Percentiles rank a stretch among this genome's conserved stretches.
Evolutionary conservation across 2,329 filamentous ascomycete genomes (phyloP).

Genomic region (Penicillium sp.): DNA sequence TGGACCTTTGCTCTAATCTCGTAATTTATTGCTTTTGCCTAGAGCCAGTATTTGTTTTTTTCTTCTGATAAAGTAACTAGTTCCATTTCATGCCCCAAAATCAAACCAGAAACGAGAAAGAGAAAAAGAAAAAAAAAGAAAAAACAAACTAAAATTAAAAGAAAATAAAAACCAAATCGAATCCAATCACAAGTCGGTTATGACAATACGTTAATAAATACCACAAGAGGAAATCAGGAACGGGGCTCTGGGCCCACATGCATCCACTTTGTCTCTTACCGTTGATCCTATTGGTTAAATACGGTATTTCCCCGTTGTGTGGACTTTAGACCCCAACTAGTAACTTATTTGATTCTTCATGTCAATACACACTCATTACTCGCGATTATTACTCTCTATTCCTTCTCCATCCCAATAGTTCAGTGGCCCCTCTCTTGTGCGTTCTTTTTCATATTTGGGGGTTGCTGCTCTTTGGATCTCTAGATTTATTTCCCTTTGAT

Average conservation of each 20-base stretch:
- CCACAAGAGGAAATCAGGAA: not conserved
- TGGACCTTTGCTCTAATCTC: not conserved
- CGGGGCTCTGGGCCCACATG: not conserved
- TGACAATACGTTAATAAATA: not conserved
- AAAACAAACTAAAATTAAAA: not conserved
- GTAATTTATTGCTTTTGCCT: not conserved
- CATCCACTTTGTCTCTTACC: not conserved
- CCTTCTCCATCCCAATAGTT: not conserved
- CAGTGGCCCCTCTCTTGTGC: not conserved
- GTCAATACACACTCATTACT: not conserved
- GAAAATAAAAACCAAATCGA: not conserved
- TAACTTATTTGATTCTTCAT: not conserved
- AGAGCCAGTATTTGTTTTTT: not conserved
- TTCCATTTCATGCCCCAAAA: not conserved
- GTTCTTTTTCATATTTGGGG: not conserved
- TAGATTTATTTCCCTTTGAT: not conserved
- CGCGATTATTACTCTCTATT: not conserved
- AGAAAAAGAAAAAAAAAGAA: not conserved
- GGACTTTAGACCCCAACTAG: not conserved
- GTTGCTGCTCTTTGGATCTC: not conserved
- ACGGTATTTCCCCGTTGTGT: not conserved
- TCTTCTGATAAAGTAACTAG: not conserved
- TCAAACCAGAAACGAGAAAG: not conserved
- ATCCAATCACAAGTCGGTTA: not conserved
- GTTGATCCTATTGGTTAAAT: not conserved